These are phyloP conservation scores for Penicillium nucicola DNA, from an alignment of 495 filamentous ascomycete species.

Conservation along the genomic window DNA sequence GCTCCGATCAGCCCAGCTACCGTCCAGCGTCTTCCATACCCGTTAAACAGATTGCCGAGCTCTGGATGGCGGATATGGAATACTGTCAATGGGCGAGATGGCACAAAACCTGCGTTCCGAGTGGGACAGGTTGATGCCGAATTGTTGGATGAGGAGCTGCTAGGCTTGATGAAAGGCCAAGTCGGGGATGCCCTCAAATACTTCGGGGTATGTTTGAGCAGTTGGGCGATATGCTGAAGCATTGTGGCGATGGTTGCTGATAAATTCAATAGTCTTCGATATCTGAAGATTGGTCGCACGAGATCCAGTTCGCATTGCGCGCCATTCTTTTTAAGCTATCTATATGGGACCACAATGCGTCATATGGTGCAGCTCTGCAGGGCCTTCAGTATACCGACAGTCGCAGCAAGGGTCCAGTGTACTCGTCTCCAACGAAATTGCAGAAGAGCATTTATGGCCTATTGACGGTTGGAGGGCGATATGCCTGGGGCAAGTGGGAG, in stretches of 20 bases:
- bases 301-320: slow-evolving; percentile 76
- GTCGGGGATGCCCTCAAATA: slow-evolving; percentile 88
- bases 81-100: slow-evolving; percentile 67
- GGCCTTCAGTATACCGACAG: slow-evolving; percentile 89
- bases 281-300: slow-evolving; percentile 78
- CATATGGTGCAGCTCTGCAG: slow-evolving; percentile 90
- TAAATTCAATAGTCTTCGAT: slow-evolving; percentile 47
- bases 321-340: slow-evolving; percentile 87
- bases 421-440: slow-evolving; percentile 61
- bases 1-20: slow-evolving; percentile 51
- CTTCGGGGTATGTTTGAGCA: slow-evolving; percentile 54
- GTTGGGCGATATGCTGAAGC: too few species aligned
- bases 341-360: slow-evolving; percentile 94
- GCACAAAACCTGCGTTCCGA: slow-evolving; percentile 79
- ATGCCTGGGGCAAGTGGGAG: slow-evolving; percentile 89
- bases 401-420: slow-evolving; percentile 57
- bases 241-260: neutral
- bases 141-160: slow-evolving; percentile 88
- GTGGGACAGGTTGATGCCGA: slow-evolving; percentile 98
- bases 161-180: slow-evolving; percentile 80
- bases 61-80: slow-evolving; percentile 65
- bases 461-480: slow-evolving; percentile 81
- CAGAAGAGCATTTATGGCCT: slow-evolving; percentile 86
- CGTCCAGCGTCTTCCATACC: slow-evolving; percentile 61
- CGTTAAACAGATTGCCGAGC: slow-evolving; percentile 55